Base-by-base conservation (phyloP, 495 filamentous ascomycete genomes). In the Chaetomium tenue region DNA sequence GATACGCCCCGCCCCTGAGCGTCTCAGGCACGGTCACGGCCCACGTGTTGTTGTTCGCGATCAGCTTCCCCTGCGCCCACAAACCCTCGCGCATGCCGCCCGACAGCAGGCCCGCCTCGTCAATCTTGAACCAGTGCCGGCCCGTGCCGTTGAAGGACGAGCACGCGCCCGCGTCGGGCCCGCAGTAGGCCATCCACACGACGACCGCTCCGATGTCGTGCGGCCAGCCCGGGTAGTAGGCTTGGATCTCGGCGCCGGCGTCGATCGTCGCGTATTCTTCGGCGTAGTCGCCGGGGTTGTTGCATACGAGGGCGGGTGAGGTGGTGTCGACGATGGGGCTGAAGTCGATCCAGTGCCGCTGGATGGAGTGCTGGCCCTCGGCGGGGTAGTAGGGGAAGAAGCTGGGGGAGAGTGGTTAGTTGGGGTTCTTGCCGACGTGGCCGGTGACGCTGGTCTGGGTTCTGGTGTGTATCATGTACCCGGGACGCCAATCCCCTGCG, bases 361-460 rank as follows among this genome's bases (percentile, higher is more conserved):
- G 55, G 55, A 44, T 58, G 12, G 55, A 58, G 12, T 20, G 25
- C 16, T 58, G 55, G 11, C 20, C 20, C 11, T 42, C 55, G 20
- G 55, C 55, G 20, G 55, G 55, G 8, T 58, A 58, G 16, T 58
- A 58, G 9, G 55, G 55, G 55, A 58, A 58, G 16, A 58, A 58
- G 0, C 55, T 58, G 20, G 33, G 5, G 5, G 30, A 13, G n/a
- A 18, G 22, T 4, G n/a, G 13, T 56, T 15, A 44, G 33, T 40
- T 15, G 53, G 12, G 33, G 3, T 13, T 18, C 12, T 39, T 16
- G 33, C 12, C 2, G 22, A 26, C 15, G n/a, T 54, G 12, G n/a
- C 8, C 2, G n/a, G 20, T n/a, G n/a, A n/a, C n/a, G 4, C 20
- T 50, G 3, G 20, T 16, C n/a, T n/a, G n/a, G 15, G 33, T 30